Evolutionary conservation across 2,329 filamentous ascomycete genomes (phyloP).

Genomic region (Fonsecaea nubica): DNA sequence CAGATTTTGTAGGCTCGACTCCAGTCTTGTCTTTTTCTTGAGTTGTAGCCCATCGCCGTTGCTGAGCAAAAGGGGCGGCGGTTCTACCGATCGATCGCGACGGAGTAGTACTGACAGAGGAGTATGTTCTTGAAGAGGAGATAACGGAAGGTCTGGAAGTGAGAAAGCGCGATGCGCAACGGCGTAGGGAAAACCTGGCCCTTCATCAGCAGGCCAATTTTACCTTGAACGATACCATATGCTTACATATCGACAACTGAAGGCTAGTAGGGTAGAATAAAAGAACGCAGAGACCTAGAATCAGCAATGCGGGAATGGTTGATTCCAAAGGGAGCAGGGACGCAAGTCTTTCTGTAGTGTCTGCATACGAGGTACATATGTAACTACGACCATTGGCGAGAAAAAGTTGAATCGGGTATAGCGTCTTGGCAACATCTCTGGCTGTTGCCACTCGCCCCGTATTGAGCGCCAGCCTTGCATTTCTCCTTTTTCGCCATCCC

Average conservation of each 20-base stretch:
- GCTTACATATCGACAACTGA: constrained; percentile 14
- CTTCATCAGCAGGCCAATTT: constrained; percentile 6
- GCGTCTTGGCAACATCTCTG: not conserved
- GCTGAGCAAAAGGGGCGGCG: constrained; percentile 50
- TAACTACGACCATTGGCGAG: constrained; percentile 56
- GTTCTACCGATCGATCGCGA: constrained; percentile 50
- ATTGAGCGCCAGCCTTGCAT: not conserved
- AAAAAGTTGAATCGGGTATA: constrained; percentile 52
- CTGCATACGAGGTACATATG: too few relatives aligned
- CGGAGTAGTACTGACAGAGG: constrained; percentile 47
- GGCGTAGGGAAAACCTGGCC: constrained; percentile 64
- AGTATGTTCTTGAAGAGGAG: constrained; percentile 51
- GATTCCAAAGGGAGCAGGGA: not conserved
- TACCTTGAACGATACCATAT: not conserved
- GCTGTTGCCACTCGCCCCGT: not conserved
- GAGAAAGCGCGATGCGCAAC: constrained; percentile 62
- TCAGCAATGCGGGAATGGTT: constrained; percentile 48
- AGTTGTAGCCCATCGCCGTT: constrained; percentile 57
- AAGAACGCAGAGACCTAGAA: constrained; percentile 44
- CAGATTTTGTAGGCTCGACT: constrained; percentile 38
- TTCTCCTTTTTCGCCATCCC: not conserved
- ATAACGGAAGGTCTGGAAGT: constrained; percentile 55
- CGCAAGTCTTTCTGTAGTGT: not conserved
- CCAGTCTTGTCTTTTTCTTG: constrained; percentile 41
- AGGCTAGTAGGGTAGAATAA: not conserved